Evolutionary conservation across 2,329 filamentous ascomycete species (phyloP), one percentile per base, ranked within the genome.

Genomic region (Sporothrix luriei): DNA sequence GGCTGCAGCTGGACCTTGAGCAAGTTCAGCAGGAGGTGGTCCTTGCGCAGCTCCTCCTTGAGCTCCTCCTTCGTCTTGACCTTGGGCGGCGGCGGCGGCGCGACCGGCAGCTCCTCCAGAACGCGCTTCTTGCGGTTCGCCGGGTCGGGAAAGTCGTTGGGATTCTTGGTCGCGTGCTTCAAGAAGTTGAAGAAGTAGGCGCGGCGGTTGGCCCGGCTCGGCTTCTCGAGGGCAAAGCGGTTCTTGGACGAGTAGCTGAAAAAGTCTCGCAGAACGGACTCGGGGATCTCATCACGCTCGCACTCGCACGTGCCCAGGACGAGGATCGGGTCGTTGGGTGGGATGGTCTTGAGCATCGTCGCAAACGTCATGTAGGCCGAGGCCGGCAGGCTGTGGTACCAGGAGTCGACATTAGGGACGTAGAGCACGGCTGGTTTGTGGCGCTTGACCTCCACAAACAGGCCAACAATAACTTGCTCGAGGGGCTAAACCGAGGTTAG

Each of bases 351-450:
- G 48, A 99, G 80, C 78, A 98, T 88, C 10, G 91, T 90, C 71
- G 90, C 84, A 79, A 99, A 97, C 0, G 93, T 95, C 46, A 90
- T 89, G 69, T 97, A 87, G 2, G 90, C 87, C 51, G 91, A 89
- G 9, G 82, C 81, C n/a, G 78, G 77, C 21, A 90, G 76, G 33
- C 84, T 85, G 21, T 86, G 81, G 77, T 93, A 94, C 95, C 95
- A 99, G 9, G 90, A 86, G 74, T 97, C 91, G 64, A 98, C 87
- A 74, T 93, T 90, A 2, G 95, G 94, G 55, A 99, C 91, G 79
- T 94, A 98, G 66, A 99, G 95, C 49, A 98, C 92, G 77, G 93
- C 96, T 0, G 95, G 95, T 78, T 97, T 97, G 78, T 97, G 93
- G 49, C 94, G 89, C 78, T 94, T 92, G 49, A 97, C 92, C 80